Base-by-base conservation (phyloP, 2,329 filamentous ascomycete genomes). In the Trichoderma arundinaceum region DNA sequence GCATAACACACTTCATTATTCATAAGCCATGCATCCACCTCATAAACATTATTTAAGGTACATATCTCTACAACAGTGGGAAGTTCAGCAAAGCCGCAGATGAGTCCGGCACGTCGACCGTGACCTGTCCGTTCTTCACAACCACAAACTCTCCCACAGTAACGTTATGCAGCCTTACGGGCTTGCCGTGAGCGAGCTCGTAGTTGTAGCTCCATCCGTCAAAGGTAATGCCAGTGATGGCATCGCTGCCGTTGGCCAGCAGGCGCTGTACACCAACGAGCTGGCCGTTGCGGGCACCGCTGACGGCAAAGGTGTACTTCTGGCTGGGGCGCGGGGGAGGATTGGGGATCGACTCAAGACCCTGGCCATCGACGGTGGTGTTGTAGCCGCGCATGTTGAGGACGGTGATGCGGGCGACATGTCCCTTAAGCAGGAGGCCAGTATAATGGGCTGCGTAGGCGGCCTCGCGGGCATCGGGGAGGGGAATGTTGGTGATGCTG, bases 171-270 rank as follows among this genome's bases (percentile, higher is more conserved):
- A 88, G 69, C 64, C 80, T 72, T 39, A 87, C 84, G 2, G 86
- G 84, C 72, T 73, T 76, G 0, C 86, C 87, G 4, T 77, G 69
- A 10, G 83, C 79, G 57, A 89, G 74, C 73, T 89, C 86, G 66
- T 82, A 83, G 70, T 89, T 86, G 69, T 87, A 90, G 68, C 84
- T 89, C 72, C 78, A 81, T 1, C 86, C 87, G 73, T 89, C 85
- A 77, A 83, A 89, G 0, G 85, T 84, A 49, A 89, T 83, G 0
- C 86, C 87, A 0, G 83, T 83, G 22, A 88, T 82, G 8, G 87
- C 86, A 75, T 90, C 86, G 68, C 85, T 88, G 0, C 88, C 87
- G 73, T 88, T 88, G 1, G 88, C 87, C 56, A 78, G 72, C 38
- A 90, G 73, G 32, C 86, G 76, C 71, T 84, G 78, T 58, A 87